These are phyloP conservation scores for Geotrichum cucujoidarum DNA, from an alignment of 1,139 yeast genomes.

Conservation along the genomic window DNA sequence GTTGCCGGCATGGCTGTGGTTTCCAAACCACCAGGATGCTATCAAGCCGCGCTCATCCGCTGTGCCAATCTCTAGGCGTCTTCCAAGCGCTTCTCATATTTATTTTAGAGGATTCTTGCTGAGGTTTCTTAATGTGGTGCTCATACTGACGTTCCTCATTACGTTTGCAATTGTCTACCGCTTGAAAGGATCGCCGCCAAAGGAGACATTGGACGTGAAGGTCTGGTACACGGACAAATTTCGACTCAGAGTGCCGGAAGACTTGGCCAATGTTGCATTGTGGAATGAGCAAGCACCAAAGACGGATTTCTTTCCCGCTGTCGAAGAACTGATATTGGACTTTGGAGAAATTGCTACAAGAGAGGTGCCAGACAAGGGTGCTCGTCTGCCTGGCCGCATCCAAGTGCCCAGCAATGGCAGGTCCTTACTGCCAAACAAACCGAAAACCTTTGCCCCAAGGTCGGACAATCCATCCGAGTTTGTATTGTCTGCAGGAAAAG, in stretches of 20 bases:
- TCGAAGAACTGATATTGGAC: no score
- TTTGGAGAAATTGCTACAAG: not conserved
- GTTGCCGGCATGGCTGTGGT: not conserved
- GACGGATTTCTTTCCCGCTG: no score
- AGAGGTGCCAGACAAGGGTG: no score
- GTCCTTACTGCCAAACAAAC: not conserved
- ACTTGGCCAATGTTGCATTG: conserved; percentile 20
- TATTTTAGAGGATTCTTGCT: not conserved
- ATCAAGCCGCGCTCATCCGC: no score
- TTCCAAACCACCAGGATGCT: no score
- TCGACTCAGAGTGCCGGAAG: conserved; percentile 20
- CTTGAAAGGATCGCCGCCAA: conserved; percentile 15
- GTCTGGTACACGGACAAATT: conserved; percentile 24
- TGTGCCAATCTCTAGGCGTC: no score
- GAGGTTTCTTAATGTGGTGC: conserved; percentile 1
- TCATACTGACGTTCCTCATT: conserved; percentile 17
- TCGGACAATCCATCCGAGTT: no score
- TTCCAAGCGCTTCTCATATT: no score
- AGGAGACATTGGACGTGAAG: conserved; percentile 3
- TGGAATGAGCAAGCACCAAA: conserved; percentile 21
- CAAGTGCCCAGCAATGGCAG: not conserved
- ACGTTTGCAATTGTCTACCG: conserved; percentile 18
- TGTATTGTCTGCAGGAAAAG: not conserved
- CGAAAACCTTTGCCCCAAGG: not conserved
- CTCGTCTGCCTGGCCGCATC: not conserved